Percentiles rank a stretch among this genome's conserved stretches.
phyloP scores from a whole-genome alignment of 805 yeast species.

The Candida fluviatilis region DNA sequence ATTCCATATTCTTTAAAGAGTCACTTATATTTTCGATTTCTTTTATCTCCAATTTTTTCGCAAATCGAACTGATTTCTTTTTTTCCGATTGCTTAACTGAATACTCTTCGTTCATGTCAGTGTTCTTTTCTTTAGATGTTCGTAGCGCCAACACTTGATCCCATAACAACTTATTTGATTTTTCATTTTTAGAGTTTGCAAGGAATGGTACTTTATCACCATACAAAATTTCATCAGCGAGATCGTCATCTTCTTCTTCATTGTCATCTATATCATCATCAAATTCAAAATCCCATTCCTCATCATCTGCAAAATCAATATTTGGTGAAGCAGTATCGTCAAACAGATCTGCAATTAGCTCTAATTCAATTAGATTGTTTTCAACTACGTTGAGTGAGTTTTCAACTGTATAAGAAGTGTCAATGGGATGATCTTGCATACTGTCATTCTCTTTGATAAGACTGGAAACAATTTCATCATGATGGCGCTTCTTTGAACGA shows the following conservation, averaged over 20 bases:
- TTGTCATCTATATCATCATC: conserved; percentile 24
- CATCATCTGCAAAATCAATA: conserved; percentile 25
- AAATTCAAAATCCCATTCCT: conserved; percentile 33
- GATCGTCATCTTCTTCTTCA: conserved; percentile 22
- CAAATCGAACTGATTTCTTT: conserved; percentile 54
- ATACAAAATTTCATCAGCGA: conserved; percentile 23
- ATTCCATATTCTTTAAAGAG: conserved; percentile 30
- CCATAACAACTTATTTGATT: conserved; percentile 31
- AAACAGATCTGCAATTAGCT: conserved; percentile 49
- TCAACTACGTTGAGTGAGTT: conserved; percentile 17
- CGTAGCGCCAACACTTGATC: conserved; percentile 32
- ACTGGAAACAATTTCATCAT: conserved; percentile 9
- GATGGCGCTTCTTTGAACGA: not conserved
- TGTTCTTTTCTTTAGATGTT: conserved; percentile 9
- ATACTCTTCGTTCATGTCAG: not conserved
- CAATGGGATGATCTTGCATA: not conserved
- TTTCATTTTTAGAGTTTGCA: conserved; percentile 3
- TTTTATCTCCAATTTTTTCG: conserved; percentile 50
- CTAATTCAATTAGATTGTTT: conserved; percentile 49
- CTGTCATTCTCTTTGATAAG: conserved; percentile 13
- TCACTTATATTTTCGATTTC: conserved; percentile 57
- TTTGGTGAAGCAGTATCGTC: conserved; percentile 24
- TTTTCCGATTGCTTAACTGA: not conserved
- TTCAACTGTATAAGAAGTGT: not conserved
- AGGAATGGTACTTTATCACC: conserved; percentile 10